Percentiles rank a stretch among this genome's conserved stretches.
phyloP scores from a whole-genome alignment of 2,329 filamentous ascomycete species.

The Daldinia eschscholtzii region DNA sequence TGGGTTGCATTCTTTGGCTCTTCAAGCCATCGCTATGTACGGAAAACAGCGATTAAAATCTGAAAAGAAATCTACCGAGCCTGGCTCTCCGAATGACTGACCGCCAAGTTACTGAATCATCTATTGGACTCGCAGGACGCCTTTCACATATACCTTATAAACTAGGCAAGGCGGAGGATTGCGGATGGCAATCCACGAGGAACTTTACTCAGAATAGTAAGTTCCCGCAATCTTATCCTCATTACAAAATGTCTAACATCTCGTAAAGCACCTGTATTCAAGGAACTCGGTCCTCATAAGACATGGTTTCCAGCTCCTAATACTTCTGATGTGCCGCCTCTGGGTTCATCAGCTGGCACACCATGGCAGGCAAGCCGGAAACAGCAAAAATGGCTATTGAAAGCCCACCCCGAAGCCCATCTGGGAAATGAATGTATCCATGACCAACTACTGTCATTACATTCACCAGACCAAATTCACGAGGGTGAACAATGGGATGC shows the following conservation, averaged over 20 bases:
- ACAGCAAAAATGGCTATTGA: constrained; percentile 62
- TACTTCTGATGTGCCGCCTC: constrained; percentile 20
- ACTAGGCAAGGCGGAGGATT: constrained; percentile 47
- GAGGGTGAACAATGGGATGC: constrained; percentile 32
- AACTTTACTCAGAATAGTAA: constrained; percentile 46
- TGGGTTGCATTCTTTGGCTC: constrained; percentile 15
- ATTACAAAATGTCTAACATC: constrained; percentile 35
- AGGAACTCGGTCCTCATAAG: constrained; percentile 42
- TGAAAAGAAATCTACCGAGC: constrained; percentile 45
- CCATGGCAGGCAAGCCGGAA: constrained; percentile 46
- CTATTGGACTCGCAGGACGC: constrained; percentile 51
- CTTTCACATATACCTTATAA: constrained; percentile 49
- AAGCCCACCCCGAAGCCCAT: constrained; percentile 64
- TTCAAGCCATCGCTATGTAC: constrained; percentile 48
- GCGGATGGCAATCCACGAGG: constrained; percentile 50
- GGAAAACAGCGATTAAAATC: constrained; percentile 38
- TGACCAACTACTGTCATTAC: constrained; percentile 44
- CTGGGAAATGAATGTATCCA: constrained; percentile 47
- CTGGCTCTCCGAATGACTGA: constrained; percentile 52
- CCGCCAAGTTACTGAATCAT: constrained; percentile 49
- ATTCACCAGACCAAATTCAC: constrained; percentile 23
- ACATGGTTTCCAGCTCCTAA: constrained; percentile 46
- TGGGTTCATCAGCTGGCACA: constrained; percentile 25
- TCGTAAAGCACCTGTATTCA: constrained; percentile 49
- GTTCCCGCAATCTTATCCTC: constrained; percentile 17